phyloP scores from a whole-genome alignment of 306 rosid genomes.

The Carpinus viminea region DNA sequence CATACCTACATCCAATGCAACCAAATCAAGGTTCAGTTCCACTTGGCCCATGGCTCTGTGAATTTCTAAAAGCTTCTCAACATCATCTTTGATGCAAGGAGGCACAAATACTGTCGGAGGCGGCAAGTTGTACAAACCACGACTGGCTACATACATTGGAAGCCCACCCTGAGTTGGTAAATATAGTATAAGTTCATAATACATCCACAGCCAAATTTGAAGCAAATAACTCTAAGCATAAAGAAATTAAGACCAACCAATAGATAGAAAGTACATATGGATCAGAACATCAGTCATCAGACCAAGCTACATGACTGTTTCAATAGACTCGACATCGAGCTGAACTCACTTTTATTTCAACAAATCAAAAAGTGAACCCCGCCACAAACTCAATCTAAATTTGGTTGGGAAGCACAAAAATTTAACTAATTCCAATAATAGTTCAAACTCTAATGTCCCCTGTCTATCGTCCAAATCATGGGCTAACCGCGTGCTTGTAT shows the following conservation, averaged over 20 bases:
- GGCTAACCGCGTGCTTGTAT: neutral
- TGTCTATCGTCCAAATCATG: neutral
- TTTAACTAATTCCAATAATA: neutral
- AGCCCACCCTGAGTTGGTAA: constrained; percentile 76
- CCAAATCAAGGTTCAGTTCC: constrained; percentile 75
- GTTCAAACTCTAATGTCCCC: neutral
- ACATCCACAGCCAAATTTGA: constrained; percentile 15
- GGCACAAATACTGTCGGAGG: constrained; percentile 94
- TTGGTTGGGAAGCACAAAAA: constrained; percentile 7
- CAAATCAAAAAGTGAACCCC: neutral
- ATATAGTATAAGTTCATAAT: constrained; percentile 12
- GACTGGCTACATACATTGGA: constrained; percentile 92
- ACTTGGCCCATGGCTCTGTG: constrained; percentile 85
- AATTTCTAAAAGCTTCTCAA: constrained; percentile 80
- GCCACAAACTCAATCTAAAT: neutral
- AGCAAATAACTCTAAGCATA: neutral
- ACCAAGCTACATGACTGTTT: neutral
- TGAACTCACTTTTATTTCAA: neutral
- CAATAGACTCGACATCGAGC: neutral
- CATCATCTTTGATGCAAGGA: constrained; percentile 84
- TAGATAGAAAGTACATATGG: neutral
- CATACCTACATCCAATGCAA: constrained; percentile 88
- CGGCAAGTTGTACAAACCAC: constrained; percentile 79
- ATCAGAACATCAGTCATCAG: neutral
- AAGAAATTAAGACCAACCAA: constrained; percentile 2